Conservation (phyloP, 306 rosid species). For the Hippophae rhamnoides region DNA sequence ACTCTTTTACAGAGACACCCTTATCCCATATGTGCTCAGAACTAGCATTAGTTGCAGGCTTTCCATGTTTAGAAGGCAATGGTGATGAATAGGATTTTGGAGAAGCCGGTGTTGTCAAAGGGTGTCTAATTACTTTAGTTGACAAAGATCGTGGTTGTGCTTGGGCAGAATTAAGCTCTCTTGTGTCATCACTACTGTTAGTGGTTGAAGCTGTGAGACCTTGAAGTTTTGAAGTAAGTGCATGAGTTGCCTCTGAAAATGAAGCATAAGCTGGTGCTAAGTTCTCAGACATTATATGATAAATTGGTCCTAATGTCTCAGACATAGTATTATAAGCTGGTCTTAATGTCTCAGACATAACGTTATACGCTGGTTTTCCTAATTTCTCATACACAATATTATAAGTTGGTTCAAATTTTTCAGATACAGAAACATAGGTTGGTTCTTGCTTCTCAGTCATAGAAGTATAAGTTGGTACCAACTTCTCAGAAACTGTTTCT, state of each 20-base stretch:
- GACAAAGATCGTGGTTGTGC: neutral
- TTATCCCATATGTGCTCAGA: constrained; percentile 49
- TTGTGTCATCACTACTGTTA: neutral
- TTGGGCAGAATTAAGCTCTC: constrained; percentile 4
- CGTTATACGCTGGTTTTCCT: too few species aligned
- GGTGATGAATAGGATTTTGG: neutral
- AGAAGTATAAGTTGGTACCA: neutral
- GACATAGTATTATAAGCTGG: too few species aligned
- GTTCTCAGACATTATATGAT: too few species aligned
- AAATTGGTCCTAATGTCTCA: too few species aligned
- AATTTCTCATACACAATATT: too few species aligned
- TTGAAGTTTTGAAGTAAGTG: constrained; percentile 43
- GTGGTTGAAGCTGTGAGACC: constrained; percentile 25
- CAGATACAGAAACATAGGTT: too few species aligned
- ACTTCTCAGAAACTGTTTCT: constrained; percentile 24
- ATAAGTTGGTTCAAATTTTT: too few species aligned
- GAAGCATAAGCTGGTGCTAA: constrained; percentile 26
- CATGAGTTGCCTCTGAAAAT: constrained; percentile 30
- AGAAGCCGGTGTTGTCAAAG: neutral
- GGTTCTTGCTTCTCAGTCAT: too few species aligned
- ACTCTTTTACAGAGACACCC: constrained; percentile 72
- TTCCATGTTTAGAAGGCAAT: constrained; percentile 16
- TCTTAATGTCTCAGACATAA: too few species aligned
- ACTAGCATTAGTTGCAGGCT: constrained; percentile 9
- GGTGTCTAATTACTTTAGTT: neutral